Evolutionary conservation across 1,139 yeast genomes (phyloP).

Genomic region (Pichia kudriavzevii): DNA sequence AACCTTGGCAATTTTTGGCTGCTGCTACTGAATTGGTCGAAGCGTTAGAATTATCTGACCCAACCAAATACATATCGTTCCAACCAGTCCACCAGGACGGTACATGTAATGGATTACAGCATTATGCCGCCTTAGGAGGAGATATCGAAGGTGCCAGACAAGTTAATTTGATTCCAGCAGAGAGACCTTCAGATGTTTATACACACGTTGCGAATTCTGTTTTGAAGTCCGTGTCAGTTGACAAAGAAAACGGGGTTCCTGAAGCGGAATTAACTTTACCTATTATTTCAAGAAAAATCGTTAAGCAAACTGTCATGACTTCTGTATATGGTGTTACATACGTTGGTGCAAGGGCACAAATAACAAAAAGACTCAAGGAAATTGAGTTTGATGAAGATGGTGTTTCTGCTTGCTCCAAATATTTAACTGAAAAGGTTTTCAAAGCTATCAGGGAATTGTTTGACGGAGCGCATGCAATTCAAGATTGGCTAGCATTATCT

Average conservation of each 20-base stretch:
- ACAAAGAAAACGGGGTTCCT: constrained; percentile 41
- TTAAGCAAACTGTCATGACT: constrained; percentile 97
- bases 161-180: constrained; percentile 78
- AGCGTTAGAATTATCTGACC: constrained; percentile 67
- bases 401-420: constrained; percentile 43
- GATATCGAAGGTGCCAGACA: constrained; percentile 91
- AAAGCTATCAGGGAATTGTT: constrained; percentile 79
- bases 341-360: constrained; percentile 88
- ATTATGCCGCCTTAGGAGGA: constrained; percentile 97
- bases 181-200: constrained; percentile 88
- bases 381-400: constrained; percentile 33
- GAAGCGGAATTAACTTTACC: constrained; percentile 50
- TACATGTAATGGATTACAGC: constrained; percentile 95
- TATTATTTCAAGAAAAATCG: constrained; percentile 74
- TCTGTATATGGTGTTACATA: constrained; percentile 96
- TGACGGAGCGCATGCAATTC: constrained; percentile 89
- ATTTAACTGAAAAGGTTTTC: constrained; percentile 73
- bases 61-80: constrained; percentile 66
- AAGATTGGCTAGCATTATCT: constrained; percentile 89
- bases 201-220: constrained; percentile 76
- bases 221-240: constrained; percentile 47
- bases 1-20: constrained; percentile 93
- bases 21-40: constrained; percentile 73
- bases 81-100: constrained; percentile 97
- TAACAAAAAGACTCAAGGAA: constrained; percentile 53